These are phyloP conservation scores for Ophiocordyceps camponoti-floridani DNA, from an alignment of 2,329 filamentous ascomycete genomes.

Conservation along the genomic window DNA sequence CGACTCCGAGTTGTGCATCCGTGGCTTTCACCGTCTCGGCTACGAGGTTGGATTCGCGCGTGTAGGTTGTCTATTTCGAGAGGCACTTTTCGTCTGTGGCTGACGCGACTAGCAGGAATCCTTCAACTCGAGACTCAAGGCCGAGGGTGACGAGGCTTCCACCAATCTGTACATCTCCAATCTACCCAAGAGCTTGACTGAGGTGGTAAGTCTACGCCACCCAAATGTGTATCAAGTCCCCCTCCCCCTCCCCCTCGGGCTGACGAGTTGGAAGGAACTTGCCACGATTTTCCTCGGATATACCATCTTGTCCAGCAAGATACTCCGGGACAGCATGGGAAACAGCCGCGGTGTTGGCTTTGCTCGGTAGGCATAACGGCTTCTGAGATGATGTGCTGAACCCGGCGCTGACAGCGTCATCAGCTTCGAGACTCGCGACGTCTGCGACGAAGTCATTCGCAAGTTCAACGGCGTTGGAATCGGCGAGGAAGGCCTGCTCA, in stretches of 20 bases:
- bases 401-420: slow-evolving; percentile 6
- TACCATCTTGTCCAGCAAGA: slow-evolving; percentile 82
- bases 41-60: slow-evolving; percentile 97
- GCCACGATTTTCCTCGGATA: slow-evolving; percentile 63
- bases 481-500: slow-evolving; percentile 62
- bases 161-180: slow-evolving; percentile 98
- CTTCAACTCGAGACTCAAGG: slow-evolving; percentile 95
- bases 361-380: slow-evolving; percentile 67
- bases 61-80: slow-evolving; percentile 30
- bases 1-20: slow-evolving; percentile 89
- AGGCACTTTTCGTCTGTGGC: slow-evolving; percentile 1
- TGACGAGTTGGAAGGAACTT: slow-evolving; percentile 35
- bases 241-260: neutral
- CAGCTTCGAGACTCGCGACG: slow-evolving; percentile 76
- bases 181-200: slow-evolving; percentile 78
- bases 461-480: slow-evolving; percentile 67
- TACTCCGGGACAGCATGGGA: slow-evolving; percentile 78
- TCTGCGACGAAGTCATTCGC: slow-evolving; percentile 78
- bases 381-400: neutral
- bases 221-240: too few species aligned
- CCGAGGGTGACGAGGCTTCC: slow-evolving; percentile 72
- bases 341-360: slow-evolving; percentile 96
- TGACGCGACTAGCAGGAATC: slow-evolving; percentile 49
- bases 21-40: slow-evolving; percentile 81
- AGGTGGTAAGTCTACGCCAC: slow-evolving; percentile 45